A percentile compares a stretch with the other conserved stretches of the same genome.
Evolutionary conservation across 192 early-diverging fungal genomes (phyloP).

Genomic region (Backusella psychrophila): DNA sequence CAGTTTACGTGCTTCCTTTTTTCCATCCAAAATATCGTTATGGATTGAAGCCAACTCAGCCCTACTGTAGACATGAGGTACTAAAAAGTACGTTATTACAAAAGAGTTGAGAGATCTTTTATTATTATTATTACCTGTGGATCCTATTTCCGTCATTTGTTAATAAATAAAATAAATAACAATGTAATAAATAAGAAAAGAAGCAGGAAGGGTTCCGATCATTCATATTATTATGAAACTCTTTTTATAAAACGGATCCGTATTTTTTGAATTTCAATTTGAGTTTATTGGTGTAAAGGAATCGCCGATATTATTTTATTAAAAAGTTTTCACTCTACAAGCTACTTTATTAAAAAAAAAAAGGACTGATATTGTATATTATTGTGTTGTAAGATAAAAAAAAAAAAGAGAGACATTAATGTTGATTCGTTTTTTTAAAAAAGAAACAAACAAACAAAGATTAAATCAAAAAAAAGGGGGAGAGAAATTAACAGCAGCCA

Average conservation of each 20-base stretch:
- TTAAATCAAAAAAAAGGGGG: not conserved
- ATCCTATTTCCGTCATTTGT: not conserved
- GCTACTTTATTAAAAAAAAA: not conserved
- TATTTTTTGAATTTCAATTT: not conserved
- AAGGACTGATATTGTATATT: not conserved
- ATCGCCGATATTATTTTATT: not conserved
- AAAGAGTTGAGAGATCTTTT: not conserved
- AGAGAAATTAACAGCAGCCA: constrained; percentile 58
- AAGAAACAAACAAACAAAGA: not conserved
- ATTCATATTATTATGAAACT: not conserved
- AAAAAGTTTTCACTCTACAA: not conserved
- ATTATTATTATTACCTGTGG: not conserved
- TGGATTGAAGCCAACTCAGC: constrained; percentile 15
- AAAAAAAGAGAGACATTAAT: not conserved
- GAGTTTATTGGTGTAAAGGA: not conserved
- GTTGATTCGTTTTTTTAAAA: not conserved
- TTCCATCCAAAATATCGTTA: constrained; percentile 24
- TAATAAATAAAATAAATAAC: not conserved
- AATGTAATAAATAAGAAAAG: not conserved
- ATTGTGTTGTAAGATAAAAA: not conserved
- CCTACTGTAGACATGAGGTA: constrained; percentile 12
- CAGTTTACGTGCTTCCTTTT: constrained; percentile 41
- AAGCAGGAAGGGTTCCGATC: not conserved
- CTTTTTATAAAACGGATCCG: not conserved
- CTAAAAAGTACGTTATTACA: not conserved